Base-by-base conservation (phyloP, 1,139 yeast species). In the Sugiyamaella grinbergsii region DNA sequence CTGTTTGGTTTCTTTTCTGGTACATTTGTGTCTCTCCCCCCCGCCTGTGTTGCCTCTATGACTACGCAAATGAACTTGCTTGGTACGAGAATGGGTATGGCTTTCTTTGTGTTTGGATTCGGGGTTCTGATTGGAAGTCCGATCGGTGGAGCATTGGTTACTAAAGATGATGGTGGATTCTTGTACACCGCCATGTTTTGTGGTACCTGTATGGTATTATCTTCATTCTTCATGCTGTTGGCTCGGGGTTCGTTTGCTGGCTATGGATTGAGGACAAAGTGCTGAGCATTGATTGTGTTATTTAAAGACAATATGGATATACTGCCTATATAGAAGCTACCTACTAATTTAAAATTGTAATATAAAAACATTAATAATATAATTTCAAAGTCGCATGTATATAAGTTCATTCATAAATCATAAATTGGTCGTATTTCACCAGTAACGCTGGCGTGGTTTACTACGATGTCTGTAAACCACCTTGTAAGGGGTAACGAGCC, bases 221-320 rank as follows among this genome's bases (percentile, higher is more conserved):
- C 55, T 2, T 50, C 50, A 1, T 38, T 36, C 71, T 85, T 85
- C 80, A 81, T 84, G 75, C 77, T 85, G 67, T 91, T 85, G 53
- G 83, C 94, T 49, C 44, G 54, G 10, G 40, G 32, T 13, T 18
- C 20, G 5, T 19, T 51, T 7, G 38, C 38, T 3, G 51, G 51
- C 11, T 42, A 8, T 19, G 24, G 24, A 13, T n/a, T 44, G 20
- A 42, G 16, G 26, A 20, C 31, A 13, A 49, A 49, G 16, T 37
- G 47, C 13, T 49, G 43, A 24, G 20, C 20, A 38, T 5, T 26
- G 29, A 8, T 26, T 11, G 29, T 26, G 23, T 34, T 11, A 10
- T 34, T 7, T 3, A 7, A 16, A 10, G 18, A 34, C 20, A 19
- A 34, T 23, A 34, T 4, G 6, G 15, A 23, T 16, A 18, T 34